Conservation (phyloP, 345 rosid genomes). For the Rhizophora apiculata region DNA sequence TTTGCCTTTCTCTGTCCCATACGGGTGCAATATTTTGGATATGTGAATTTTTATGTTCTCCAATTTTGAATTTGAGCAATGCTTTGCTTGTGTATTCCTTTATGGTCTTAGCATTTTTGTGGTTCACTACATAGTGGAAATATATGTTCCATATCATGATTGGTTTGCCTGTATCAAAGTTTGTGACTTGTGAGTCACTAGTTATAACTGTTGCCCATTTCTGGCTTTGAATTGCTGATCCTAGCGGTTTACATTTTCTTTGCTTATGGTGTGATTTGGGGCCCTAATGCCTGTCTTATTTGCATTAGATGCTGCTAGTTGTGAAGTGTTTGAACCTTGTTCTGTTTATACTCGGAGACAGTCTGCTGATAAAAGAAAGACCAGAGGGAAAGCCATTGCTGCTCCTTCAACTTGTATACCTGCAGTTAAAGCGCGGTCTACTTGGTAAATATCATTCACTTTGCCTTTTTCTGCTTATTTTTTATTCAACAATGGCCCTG, state of each 20-base stretch:
- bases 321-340: conserved; percentile 26
- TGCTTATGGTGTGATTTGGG: neutral
- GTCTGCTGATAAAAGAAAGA: conserved; percentile 31
- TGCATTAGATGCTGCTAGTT: conserved; percentile 3
- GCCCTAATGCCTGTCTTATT: neutral
- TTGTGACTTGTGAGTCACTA: neutral
- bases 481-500: neutral
- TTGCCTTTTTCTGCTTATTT: neutral
- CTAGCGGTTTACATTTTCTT: neutral
- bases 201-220: neutral
- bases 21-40: neutral
- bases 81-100: neutral
- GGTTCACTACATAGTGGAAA: too few species aligned
- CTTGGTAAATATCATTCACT: conserved; percentile 28
- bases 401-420: conserved; percentile 25
- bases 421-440: conserved; percentile 16
- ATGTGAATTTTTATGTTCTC: neutral
- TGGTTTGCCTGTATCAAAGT: neutral
- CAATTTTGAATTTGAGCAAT: neutral
- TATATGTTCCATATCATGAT: too few species aligned
- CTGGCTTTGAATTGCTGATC: neutral
- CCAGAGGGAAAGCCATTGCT: conserved; percentile 33
- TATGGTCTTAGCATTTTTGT: neutral
- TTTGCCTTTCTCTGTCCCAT: neutral
- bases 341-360: conserved; percentile 40